phyloP scores from a whole-genome alignment of 208 protist genomes.

The Endotrypanum monterogeii region DNA sequence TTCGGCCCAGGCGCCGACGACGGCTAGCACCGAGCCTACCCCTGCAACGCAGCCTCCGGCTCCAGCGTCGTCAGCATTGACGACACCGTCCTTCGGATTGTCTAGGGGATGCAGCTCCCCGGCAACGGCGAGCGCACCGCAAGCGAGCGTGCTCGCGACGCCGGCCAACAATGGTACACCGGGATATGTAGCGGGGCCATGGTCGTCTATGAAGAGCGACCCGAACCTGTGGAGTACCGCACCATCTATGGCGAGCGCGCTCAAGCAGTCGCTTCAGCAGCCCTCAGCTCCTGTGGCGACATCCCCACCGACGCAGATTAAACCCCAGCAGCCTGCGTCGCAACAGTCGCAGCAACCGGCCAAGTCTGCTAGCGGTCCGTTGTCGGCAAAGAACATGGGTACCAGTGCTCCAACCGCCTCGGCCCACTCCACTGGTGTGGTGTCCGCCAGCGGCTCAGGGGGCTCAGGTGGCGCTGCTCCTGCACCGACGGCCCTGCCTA shows the following conservation, averaged over 20 bases:
- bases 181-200: constrained; percentile 21
- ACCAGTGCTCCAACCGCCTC: neutral
- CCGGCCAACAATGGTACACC: constrained; percentile 24
- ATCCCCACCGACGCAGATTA: constrained; percentile 1
- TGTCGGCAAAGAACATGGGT: neutral
- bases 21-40: constrained; percentile 3
- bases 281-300: constrained; percentile 10
- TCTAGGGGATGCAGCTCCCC: constrained; percentile 5
- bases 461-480: neutral
- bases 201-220: constrained; percentile 36
- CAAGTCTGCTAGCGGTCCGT: neutral
- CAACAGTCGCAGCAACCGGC: constrained; percentile 8
- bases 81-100: neutral
- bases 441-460: neutral
- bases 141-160: constrained; percentile 23
- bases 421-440: neutral
- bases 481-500: neutral
- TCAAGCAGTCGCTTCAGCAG: constrained; percentile 36
- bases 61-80: neutral
- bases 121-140: neutral
- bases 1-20: constrained; percentile 9
- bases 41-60: neutral
- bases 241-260: constrained; percentile 28
- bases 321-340: neutral
- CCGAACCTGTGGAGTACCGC: constrained; percentile 33